phyloP scores from a whole-genome alignment of 208 protist species.

The Leishmania guyanensis region DNA sequence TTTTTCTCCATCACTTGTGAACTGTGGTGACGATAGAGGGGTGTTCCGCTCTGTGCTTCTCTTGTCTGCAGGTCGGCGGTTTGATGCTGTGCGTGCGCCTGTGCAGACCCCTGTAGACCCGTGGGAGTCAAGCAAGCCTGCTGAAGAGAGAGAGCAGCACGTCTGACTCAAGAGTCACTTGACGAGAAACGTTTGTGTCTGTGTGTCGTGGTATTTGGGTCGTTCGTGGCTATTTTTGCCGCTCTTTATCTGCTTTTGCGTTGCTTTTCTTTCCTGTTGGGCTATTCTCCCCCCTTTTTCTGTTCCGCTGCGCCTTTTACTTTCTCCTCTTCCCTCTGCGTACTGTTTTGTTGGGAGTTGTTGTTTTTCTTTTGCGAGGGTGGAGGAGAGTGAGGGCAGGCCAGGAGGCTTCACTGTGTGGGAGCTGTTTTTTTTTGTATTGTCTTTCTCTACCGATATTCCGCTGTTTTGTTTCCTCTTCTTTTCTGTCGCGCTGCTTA shows the following conservation, averaged over 20 bases:
- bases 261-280: background rate
- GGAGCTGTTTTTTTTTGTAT: background rate
- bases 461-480: constrained; percentile 5
- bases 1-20: background rate
- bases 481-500: background rate
- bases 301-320: background rate
- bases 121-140: background rate
- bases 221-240: too few relatives aligned
- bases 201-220: background rate
- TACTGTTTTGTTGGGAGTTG: background rate
- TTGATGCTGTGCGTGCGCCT: background rate
- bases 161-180: background rate
- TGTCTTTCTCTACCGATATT: background rate
- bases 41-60: background rate
- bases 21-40: background rate
- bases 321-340: background rate
- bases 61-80: background rate
- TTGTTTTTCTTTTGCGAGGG: constrained; percentile 10
- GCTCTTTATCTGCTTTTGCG: too few relatives aligned
- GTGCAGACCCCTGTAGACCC: background rate
- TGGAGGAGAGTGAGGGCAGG: too few relatives aligned
- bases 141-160: background rate
- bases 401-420: too few relatives aligned
- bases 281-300: background rate
- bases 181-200: background rate